Evolutionary conservation across 495 filamentous ascomycete species (phyloP), one percentile per base, ranked within the genome.

Genomic region (Alectoria sarmentosa): DNA sequence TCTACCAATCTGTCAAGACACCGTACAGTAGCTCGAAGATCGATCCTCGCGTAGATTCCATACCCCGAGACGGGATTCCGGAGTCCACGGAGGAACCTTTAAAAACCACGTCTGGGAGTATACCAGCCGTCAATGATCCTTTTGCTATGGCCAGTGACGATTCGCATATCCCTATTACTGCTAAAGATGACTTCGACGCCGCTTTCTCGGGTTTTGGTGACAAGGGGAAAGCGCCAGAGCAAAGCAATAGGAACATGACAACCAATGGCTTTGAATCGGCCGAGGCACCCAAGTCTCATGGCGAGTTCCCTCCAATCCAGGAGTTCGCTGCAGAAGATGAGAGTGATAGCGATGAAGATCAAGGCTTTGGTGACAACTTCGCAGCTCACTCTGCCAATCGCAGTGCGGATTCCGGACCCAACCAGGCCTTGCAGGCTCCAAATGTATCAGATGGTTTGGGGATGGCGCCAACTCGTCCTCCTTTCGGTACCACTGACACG

Each of bases 301-400:
- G 74, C n/a, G 94, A 98, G 71, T 98, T 98, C 76, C 95, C 95
- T 41, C 94, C 94, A 2, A 96, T 98, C 64, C 87, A 86, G 44
- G 92, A 96, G 69, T 73, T 96, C 41, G 86, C 87, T 52, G 71
- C 71, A n/a, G 80, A 88, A 58, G 90, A 94, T 66, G 91, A 93
- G 19, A 84, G 83, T 38, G 91, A 92, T 41, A 91, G 88, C 64
- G 90, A 87, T n/a, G 87, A 83, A 68, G 90, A 89, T 48, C 86
- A 79, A 54, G 89, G 92, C 0, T 98, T 98, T 71, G 92, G 92
- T 63, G 93, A 98, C 72, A 87, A 96, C 70, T 97, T 98, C 69
- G 86, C 89, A 5, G 84, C 90, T 55, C 81, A 81, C 23, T 89
- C 86, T 32, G 88, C 91, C 26, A 76, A 75, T 26, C 80, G 83